These are phyloP conservation scores for Diaporthe velutina DNA, from an alignment of 2,329 filamentous ascomycete genomes.

Conservation along the genomic window DNA sequence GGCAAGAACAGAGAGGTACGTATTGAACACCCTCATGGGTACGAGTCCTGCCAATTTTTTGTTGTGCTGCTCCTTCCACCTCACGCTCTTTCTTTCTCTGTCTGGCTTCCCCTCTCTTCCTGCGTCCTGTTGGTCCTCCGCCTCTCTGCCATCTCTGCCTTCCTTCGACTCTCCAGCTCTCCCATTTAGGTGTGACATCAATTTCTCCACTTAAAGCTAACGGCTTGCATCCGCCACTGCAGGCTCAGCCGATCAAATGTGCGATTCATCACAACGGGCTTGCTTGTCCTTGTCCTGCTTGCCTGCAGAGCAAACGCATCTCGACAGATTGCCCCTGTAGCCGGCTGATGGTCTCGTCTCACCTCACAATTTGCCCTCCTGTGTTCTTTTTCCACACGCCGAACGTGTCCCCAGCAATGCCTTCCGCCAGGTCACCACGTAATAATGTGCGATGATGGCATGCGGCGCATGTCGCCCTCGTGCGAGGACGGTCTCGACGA, in stretches of 20 bases:
- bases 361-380: conserved; percentile 7
- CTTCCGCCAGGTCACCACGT: background rate
- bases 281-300: background rate
- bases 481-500: conserved; percentile 12
- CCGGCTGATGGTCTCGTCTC: background rate
- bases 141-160: background rate
- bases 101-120: background rate
- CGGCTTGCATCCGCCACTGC: conserved; percentile 30
- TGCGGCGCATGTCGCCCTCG: conserved; percentile 1
- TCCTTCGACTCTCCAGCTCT: background rate
- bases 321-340: conserved; percentile 10
- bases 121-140: conserved; percentile 4
- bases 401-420: conserved; percentile 5
- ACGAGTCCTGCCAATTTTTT: background rate
- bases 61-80: background rate
- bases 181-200: conserved; percentile 21
- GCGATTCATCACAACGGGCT: conserved; percentile 15
- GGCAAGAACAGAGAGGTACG: background rate
- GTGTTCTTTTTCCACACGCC: background rate
- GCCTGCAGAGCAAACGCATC: conserved; percentile 24
- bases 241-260: conserved; percentile 26
- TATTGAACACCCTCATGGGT: background rate
- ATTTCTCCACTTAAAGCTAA: conserved; percentile 16
- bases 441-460: conserved; percentile 10
- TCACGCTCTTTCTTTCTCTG: background rate